Base-by-base conservation (phyloP, 2,329 filamentous ascomycete genomes). In the Penicillium sp. region DNA sequence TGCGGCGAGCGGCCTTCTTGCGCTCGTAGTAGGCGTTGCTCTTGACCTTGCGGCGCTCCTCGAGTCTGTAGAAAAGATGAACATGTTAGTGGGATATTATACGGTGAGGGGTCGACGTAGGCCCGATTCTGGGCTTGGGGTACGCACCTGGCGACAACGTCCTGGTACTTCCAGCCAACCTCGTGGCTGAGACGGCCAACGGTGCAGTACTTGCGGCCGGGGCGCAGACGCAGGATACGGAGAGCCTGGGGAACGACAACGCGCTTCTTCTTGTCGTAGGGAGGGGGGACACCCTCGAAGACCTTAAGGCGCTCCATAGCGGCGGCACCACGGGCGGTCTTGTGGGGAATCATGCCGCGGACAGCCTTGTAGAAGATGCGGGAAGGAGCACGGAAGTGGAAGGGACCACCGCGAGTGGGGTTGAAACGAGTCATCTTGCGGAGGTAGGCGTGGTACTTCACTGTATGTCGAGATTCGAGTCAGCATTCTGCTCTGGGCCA, bases 341-440 rank as follows among this genome's bases (percentile, higher is more conserved):
- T 99, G 91, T 99, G 94, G 77, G 94, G 94, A 71, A 99, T 95
- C 94, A 99, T 99, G 80, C 94, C 94, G 80, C 94, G 93, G 82
- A 99, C 91, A 78, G 94, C 92, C 89, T 97, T 96, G 90, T 97
- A 99, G 89, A 99, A 96, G 85, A 99, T 97, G 82, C 95, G 90
- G 74, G 92, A 96, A 65, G 94, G 94, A 73, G 93, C 92, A 79
- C 94, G 94, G 92, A 97, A 97, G 84, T 99, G 94, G 92, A 97
- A 99, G 81, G 94, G 94, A 85, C 93, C 93, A 88, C 93, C 94
- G 78, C 93, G 92, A 74, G 92, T 97, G 78, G 94, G 92, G 88
- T 99, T 99, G 90, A 88, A 99, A 82, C 94, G 91, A 79, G 94
- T 99, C 84, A 95, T 94, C 89, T 99, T 99, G 86, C 94, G 92